phyloP scores from a whole-genome alignment of 164 flowering plant species.

The Stephania yunnanensis region DNA sequence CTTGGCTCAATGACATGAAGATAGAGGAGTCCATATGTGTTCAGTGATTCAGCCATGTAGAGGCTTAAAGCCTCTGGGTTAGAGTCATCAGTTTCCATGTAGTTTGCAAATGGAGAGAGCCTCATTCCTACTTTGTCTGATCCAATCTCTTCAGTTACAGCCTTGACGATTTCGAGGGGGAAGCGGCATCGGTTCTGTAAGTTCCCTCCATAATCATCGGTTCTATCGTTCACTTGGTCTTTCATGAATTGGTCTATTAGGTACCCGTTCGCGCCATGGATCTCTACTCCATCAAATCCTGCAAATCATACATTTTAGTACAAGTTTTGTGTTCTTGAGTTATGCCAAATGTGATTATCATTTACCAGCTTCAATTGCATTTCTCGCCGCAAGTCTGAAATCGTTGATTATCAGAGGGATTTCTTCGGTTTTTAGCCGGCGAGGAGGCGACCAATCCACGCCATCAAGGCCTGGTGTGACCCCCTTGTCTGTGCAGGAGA shows the following conservation, averaged over 20 bases:
- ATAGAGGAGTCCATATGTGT: constrained; percentile 36
- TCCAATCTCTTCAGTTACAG: constrained; percentile 48
- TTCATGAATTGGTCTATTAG: constrained; percentile 60
- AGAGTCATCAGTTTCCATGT: constrained; percentile 41
- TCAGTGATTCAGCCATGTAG: constrained; percentile 42
- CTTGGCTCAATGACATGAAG: constrained; percentile 55
- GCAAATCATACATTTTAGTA: neutral
- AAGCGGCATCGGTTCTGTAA: constrained; percentile 53
- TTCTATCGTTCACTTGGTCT: constrained; percentile 51
- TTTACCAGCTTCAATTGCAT: neutral
- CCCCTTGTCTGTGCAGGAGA: neutral
- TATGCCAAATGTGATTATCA: neutral
- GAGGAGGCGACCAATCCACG: constrained; percentile 4
- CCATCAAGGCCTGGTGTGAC: constrained; percentile 1
- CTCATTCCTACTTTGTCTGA: constrained; percentile 50
- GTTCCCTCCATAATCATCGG: constrained; percentile 53
- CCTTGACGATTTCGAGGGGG: constrained; percentile 48
- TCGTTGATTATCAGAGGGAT: neutral
- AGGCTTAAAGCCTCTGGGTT: constrained; percentile 45
- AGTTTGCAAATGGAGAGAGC: constrained; percentile 45
- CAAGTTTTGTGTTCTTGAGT: too few relatives aligned
- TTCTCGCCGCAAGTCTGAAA: constrained; percentile 1
- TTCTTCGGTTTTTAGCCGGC: constrained; percentile 4
- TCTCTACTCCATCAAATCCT: constrained; percentile 66
- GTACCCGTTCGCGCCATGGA: constrained; percentile 62